These are phyloP conservation scores for Aspergillus tamarii DNA, from an alignment of 2,329 filamentous ascomycete genomes.

Conservation along the genomic window DNA sequence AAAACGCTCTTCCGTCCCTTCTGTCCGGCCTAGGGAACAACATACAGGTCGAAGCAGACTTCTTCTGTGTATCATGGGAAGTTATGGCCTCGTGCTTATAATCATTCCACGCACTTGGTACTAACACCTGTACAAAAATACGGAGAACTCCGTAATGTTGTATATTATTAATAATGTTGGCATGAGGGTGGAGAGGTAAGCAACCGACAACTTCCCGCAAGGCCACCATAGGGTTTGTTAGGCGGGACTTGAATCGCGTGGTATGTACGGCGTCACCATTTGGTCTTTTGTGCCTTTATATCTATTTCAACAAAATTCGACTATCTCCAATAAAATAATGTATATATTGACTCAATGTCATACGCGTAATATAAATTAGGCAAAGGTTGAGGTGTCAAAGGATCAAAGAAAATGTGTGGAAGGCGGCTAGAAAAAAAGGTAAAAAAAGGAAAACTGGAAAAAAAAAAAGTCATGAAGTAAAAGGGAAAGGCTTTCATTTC, in stretches of 20 bases:
- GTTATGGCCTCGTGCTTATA: neutral
- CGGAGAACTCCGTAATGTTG: neutral
- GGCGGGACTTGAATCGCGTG: neutral
- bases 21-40: neutral
- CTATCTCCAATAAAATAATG: neutral
- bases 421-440: neutral
- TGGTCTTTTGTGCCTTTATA: neutral
- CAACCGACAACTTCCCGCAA: neutral
- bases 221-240: neutral
- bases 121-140: neutral
- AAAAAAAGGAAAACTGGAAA: neutral
- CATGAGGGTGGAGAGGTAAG: neutral
- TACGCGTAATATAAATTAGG: neutral
- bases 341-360: neutral
- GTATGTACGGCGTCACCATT: neutral
- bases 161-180: constrained; percentile 1
- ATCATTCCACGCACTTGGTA: neutral
- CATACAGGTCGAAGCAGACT: neutral
- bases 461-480: neutral
- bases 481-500: constrained; percentile 1
- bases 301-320: neutral
- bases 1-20: neutral
- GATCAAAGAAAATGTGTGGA: neutral
- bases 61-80: neutral
- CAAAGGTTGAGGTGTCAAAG: neutral